Base-by-base conservation (phyloP, 2,329 filamentous ascomycete genomes). In the Cordyceps fumosorosea region DNA sequence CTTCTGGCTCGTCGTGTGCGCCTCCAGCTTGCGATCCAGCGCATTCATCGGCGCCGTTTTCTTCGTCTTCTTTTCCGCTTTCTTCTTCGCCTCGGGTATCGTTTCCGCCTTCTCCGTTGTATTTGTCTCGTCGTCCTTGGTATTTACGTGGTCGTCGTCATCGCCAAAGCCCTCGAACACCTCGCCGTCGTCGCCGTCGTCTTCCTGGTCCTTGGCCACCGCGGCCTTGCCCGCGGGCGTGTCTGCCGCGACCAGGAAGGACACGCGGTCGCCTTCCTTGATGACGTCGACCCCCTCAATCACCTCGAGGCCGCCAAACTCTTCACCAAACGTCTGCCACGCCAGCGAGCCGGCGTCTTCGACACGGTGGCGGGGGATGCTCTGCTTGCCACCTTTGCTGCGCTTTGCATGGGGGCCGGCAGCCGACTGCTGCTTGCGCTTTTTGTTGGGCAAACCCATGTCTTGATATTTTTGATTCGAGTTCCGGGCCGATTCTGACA, bases 281-380 rank as follows among this genome's bases (percentile, higher is more conserved):
- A 96, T 79, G n/a, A 99, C 81, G 34, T 96, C 90, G 1, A 99
- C 90, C 57, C 90, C 91, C 18, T 96, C 90, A 53, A 98, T 88
- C 69, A 98, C 93, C 70, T 99, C 92, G 1, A 99, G 77, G 0
- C 90, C 92, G 69, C 88, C 96, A 73, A 99, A 97, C 0, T 95
- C 95, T 66, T 96, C 92, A n/a, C 90, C 90, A 76, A 97, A 91
- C 52, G 93, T 87, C 67, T 82, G 78, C 85, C 85, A 88, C 72
- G 76, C 73, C 50, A 88, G 74, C 1, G 80, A 75, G 65, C 80
- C 74, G 34, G 79, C 74, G 50, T 78, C 75, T 24, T 83, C 75
- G 2, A 77, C 70, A 45, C 65, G 66, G 48, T 66, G 70, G 34
- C 29, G 52, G 26, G 45, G 16, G 22, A 7, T 14, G 45, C 54